These are phyloP conservation scores for Fusarium sp. DNA, from an alignment of 2,329 filamentous ascomycete species.

Conservation along the genomic window DNA sequence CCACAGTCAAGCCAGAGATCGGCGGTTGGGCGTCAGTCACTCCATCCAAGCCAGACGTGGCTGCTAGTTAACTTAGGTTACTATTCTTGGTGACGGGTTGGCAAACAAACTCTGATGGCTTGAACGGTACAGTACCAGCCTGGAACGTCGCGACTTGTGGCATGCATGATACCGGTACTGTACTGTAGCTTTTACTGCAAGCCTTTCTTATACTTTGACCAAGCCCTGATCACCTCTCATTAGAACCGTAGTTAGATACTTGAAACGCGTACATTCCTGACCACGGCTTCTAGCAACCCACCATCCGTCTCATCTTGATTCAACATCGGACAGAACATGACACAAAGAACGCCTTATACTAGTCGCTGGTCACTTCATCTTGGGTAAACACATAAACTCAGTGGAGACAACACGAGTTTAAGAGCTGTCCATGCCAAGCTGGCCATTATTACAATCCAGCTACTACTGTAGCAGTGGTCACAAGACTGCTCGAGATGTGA, in stretches of 20 bases:
- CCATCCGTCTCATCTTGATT: slow-evolving; percentile 22
- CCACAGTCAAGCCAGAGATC: slow-evolving; percentile 31
- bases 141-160: slow-evolving; percentile 14
- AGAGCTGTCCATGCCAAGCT: not conserved
- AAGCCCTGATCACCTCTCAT: slow-evolving; percentile 5
- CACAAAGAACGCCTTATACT: not conserved
- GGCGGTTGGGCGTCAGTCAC: slow-evolving; percentile 18
- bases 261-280: slow-evolving; percentile 32
- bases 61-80: slow-evolving; percentile 11
- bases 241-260: slow-evolving; percentile 20
- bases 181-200: not conserved
- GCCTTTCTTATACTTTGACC: not conserved
- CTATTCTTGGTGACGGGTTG: slow-evolving; percentile 32
- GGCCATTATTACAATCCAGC: not conserved
- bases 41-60: slow-evolving; percentile 15
- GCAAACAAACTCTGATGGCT: slow-evolving; percentile 1
- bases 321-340: not conserved
- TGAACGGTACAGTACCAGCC: slow-evolving; percentile 8
- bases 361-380: not conserved
- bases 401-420: not conserved
- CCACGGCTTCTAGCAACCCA: slow-evolving; percentile 11
- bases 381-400: not conserved
- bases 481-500: not conserved
- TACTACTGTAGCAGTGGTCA: not conserved
- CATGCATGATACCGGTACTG: not conserved